Evolutionary conservation across 2,329 filamentous ascomycete genomes (phyloP), one percentile per base, ranked within the genome.

Genomic region (Plectosphaerella cucumerina): DNA sequence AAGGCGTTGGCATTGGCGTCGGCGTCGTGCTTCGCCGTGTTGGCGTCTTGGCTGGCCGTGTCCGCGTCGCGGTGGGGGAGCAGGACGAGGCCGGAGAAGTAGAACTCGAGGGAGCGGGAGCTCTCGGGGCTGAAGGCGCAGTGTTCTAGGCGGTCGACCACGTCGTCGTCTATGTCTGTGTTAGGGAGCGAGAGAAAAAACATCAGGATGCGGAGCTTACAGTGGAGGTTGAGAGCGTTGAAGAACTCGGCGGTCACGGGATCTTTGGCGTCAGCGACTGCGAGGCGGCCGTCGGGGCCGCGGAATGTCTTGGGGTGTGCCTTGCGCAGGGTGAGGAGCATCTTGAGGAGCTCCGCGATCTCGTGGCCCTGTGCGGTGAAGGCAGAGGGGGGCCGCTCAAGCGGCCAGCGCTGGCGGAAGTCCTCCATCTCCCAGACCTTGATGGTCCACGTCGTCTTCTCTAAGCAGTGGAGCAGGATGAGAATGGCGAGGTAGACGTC

Each of bases 391-490:
- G 78, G 76, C 35, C 71, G 65, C 60, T 82, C 80, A 3, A 86
- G 70, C 4, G 84, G 84, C 83, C 83, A 86, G 42, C 76, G 74
- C 1, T 75, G 74, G 2, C 78, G 74, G 22, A 85, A 73, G 47
- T 79, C 77, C 50, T 81, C 76, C 61, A 85, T 80, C 58, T 85
- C 82, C 82, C 82, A 87, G 2, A 80, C 82, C 55, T 85, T 84
- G 68, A 86, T 86, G 1, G 81, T 78, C 84, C 83, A 87, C 0
- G 82, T 86, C 0, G 81, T 82, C 67, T 86, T 86, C 61, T 87
- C 84, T 14, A 86, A 73, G 56, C 81, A 85, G 60, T 84, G 85
- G 45, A 86, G 74, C 54, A 86, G 78, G 49, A 86, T 78, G 50
- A 86, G 65, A 3, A 80, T 76, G 3, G 82, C 77, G 20, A 86